These are phyloP conservation scores for Candida pseudofarinosa DNA, from an alignment of 805 yeast species.

Conservation along the genomic window DNA sequence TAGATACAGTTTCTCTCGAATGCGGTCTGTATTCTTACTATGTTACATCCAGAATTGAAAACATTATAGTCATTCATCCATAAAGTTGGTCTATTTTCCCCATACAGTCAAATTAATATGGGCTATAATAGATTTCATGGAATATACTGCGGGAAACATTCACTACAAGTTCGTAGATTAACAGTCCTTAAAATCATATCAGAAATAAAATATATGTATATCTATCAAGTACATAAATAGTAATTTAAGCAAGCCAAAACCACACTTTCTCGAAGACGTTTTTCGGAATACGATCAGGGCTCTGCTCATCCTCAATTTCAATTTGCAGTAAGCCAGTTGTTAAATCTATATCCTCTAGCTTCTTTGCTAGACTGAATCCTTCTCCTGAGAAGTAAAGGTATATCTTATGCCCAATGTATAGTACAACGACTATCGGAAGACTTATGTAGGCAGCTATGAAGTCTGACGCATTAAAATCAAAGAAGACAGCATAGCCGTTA, in stretches of 20 bases:
- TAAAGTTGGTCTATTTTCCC: too few species aligned
- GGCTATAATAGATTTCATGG: too few species aligned
- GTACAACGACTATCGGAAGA: constrained; percentile 21
- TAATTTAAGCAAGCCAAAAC: constrained; percentile 36
- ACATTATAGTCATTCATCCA: too few species aligned
- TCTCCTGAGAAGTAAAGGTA: not conserved
- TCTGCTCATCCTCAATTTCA: constrained; percentile 42
- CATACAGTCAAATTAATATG: too few species aligned
- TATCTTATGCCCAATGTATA: constrained; percentile 20
- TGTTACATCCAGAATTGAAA: too few species aligned
- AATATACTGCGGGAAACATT: too few species aligned
- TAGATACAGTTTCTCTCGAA: too few species aligned
- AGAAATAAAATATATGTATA: too few species aligned
- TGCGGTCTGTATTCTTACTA: too few species aligned
- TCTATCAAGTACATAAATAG: too few species aligned
- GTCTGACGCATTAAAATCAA: constrained; percentile 19
- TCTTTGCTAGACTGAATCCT: not conserved
- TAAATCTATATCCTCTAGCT: constrained; percentile 46
- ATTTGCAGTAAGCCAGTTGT: constrained; percentile 50
- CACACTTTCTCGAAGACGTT: constrained; percentile 37
- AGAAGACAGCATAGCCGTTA: constrained; percentile 32
- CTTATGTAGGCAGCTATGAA: constrained; percentile 19
- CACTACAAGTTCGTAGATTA: too few species aligned
- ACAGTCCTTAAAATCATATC: too few species aligned
- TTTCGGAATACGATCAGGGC: constrained; percentile 26